phyloP scores from a whole-genome alignment of 2,329 filamentous ascomycete genomes.

The Penicillium janthinellum region DNA sequence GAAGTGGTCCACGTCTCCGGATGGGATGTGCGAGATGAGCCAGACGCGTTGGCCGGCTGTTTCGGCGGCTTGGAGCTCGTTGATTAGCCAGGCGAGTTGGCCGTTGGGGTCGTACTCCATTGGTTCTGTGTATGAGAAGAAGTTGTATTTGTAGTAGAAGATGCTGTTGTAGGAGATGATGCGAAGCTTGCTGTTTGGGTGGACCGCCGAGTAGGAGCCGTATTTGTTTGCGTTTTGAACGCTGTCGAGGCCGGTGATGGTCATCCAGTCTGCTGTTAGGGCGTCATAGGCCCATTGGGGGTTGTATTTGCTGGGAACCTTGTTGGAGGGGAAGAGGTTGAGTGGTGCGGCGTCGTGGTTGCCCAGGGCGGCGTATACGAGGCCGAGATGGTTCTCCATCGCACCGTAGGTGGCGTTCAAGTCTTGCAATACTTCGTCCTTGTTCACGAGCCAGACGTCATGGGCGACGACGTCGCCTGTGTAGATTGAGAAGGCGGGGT shows the following conservation, averaged over 20 bases:
- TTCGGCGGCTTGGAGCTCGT: slow-evolving; percentile 58
- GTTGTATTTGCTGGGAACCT: slow-evolving; percentile 38
- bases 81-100: slow-evolving; percentile 57
- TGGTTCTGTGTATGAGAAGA: slow-evolving; percentile 55
- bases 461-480: slow-evolving; percentile 63
- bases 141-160: slow-evolving; percentile 62
- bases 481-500: slow-evolving; percentile 59
- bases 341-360: slow-evolving; percentile 60
- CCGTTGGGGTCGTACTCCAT: slow-evolving; percentile 56
- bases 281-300: slow-evolving; percentile 58
- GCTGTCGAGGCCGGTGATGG: slow-evolving; percentile 49
- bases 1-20: slow-evolving; percentile 55
- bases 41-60: slow-evolving; percentile 56
- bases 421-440: slow-evolving; percentile 36
- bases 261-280: slow-evolving; percentile 51
- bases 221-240: slow-evolving; percentile 42
- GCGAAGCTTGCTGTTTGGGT: slow-evolving; percentile 52
- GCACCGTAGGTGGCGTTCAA: slow-evolving; percentile 52
- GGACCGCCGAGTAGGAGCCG: slow-evolving; percentile 55
- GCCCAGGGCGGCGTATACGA: slow-evolving; percentile 57
- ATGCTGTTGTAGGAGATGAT: slow-evolving; percentile 64
- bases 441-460: slow-evolving; percentile 42
- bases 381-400: slow-evolving; percentile 47
- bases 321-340: slow-evolving; percentile 54
- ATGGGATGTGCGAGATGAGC: slow-evolving; percentile 61